Evolutionary conservation across 768 basidiomycete genomes (phyloP).

Genomic region (Boletus subparvulus): DNA sequence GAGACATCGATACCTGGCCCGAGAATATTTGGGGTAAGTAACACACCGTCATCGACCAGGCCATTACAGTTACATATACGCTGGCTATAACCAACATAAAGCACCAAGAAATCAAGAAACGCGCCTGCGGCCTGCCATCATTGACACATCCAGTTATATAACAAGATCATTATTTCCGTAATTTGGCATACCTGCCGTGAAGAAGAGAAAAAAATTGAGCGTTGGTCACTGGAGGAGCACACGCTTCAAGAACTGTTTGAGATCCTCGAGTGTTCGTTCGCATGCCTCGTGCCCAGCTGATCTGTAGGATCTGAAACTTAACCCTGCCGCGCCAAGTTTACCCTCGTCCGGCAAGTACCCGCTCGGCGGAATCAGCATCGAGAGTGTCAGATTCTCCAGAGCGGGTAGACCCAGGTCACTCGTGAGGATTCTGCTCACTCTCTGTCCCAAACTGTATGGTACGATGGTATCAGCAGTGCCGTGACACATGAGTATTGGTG

Average conservation of each 20-base stretch:
- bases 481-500: conserved; percentile 87
- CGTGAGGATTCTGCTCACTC: conserved; percentile 58
- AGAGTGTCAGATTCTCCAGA: conserved; percentile 36
- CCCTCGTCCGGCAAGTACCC: conserved; percentile 19
- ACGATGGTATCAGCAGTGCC: conserved; percentile 78
- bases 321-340: conserved; percentile 40
- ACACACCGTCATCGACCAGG: not conserved
- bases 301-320: conserved; percentile 66
- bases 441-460: conserved; percentile 48
- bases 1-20: not conserved
- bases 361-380: conserved; percentile 26
- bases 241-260: conserved; percentile 68
- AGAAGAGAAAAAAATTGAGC: not conserved
- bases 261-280: conserved; percentile 64
- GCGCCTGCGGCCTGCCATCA: not conserved
- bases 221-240: conserved; percentile 41
- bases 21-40: not conserved
- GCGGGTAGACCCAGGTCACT: conserved; percentile 49
- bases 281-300: conserved; percentile 67
- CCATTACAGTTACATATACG: not conserved
- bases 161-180: not conserved
- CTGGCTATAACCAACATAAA: not conserved
- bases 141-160: not conserved
- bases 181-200: not conserved
- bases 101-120: not conserved